A percentile compares a stretch with the other conserved stretches of the same genome.
Conservation (phyloP, 2,329 filamentous ascomycete genomes). For the Verticillium isaacii region DNA sequence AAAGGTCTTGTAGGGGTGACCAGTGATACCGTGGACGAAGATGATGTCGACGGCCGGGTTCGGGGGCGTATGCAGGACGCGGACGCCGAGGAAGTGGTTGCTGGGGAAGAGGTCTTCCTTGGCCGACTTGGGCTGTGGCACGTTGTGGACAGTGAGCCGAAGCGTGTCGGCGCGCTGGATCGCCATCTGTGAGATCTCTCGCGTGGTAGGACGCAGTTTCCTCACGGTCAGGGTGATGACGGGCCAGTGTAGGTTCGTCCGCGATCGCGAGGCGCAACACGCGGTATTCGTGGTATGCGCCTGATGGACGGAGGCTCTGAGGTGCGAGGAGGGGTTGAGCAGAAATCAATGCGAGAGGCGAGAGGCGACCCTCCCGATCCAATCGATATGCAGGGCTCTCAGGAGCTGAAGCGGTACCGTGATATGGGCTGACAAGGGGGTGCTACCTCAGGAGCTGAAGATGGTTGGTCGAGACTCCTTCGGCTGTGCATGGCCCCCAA, state of each 20-base stretch:
- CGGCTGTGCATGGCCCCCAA: not conserved
- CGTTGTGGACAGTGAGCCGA: not conserved
- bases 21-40: not conserved
- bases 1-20: not conserved
- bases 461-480: not conserved
- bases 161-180: not conserved
- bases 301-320: not conserved
- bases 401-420: not conserved
- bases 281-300: not conserved
- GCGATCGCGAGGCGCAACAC: not conserved
- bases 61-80: not conserved
- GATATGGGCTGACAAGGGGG: not conserved
- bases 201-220: not conserved
- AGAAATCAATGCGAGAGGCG: not conserved
- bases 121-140: not conserved
- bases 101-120: not conserved
- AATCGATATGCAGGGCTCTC: not conserved
- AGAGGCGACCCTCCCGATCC: not conserved
- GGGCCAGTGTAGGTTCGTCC: not conserved
- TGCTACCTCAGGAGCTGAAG: not conserved
- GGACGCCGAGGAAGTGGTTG: not conserved
- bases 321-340: not conserved
- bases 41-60: not conserved
- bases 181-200: not conserved
- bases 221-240: not conserved